Base-by-base conservation (phyloP, 208 protist species). In the Strigomonas oncopelti region DNA sequence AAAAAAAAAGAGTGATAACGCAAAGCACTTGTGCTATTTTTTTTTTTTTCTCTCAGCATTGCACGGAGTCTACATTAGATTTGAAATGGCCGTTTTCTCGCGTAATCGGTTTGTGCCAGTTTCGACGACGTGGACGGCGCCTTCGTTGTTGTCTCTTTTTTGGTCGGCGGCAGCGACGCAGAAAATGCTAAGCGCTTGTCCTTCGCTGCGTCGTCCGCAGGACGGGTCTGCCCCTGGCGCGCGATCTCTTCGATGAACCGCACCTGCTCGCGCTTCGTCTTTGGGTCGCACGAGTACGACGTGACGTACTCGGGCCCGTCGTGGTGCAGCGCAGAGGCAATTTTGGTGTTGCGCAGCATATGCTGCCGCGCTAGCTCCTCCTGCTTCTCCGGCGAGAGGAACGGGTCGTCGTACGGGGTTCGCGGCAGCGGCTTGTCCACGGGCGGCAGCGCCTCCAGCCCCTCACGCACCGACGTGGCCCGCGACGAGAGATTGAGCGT, bases 211-310 rank as follows among this genome's bases (percentile, higher is more conserved):
- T 38, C 9, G 18, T 11, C 53, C 52, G 36, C 0, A 42, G 65
- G 20, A 27, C 24, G 51, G 20, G 24, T 27, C 3, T 38, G 14
- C n/a, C 11, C 25, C 51, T 55, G 57, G 38, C 70, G 78, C 54
- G 54, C 72, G 52, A 77, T 28, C 32, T 92, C 71, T 34, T 91
- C 80, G 61, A 96, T 88, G 55, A 88, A 91, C 25, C 74, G 83
- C 22, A 92, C 80, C 64, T 96, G 87, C 57, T 80, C 82, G n/a
- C 91, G 69, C 61, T 85, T 91, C 51, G 62, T 71, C 16, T 67
- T 51, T 16, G 88, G 85, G 59, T 91, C 87, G 20, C 57, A 84
- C 4, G 87, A 88, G 78, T 96, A 96, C 8, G 61, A 63, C 11
- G 83, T 77, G 2, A 96, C 80, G 29, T 82, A 72, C 22, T 84